Percentiles rank a stretch among this genome's conserved stretches.
phyloP scores from a whole-genome alignment of 306 rosid genomes.

The Corylus heterophylla region DNA sequence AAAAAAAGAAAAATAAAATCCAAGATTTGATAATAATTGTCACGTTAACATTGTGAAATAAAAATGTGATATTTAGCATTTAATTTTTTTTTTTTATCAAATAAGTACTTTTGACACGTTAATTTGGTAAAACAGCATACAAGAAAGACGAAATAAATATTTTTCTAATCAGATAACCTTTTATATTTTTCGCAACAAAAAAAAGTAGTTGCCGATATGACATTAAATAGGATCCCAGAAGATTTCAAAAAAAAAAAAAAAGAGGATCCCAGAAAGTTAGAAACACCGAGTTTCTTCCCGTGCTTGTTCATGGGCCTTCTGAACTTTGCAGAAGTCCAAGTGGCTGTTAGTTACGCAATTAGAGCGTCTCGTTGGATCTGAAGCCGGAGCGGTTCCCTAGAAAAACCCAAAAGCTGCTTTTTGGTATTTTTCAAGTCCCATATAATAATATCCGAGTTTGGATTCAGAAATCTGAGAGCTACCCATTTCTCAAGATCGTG shows the following conservation, averaged over 20 bases:
- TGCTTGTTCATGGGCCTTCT: neutral
- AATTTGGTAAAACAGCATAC: no score
- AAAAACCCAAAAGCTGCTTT: neutral
- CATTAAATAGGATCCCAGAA: neutral
- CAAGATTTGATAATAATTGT: no score
- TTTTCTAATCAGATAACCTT: neutral
- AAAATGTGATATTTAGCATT: no score
- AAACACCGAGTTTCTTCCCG: neutral
- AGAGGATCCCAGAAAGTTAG: neutral
- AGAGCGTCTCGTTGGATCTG: conserved; percentile 40
- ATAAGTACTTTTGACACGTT: no score
- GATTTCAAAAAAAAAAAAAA: neutral
- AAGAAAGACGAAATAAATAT: no score
- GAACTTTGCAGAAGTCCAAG: neutral
- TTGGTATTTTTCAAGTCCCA: neutral
- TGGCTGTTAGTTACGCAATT: neutral
- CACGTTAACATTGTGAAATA: no score
- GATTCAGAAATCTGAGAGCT: conserved; percentile 20
- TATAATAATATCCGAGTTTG: neutral
- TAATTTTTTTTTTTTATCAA: no score
- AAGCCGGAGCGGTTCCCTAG: conserved; percentile 36
- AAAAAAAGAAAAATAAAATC: no score
- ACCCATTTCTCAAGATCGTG: conserved; percentile 30
- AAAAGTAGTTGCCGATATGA: neutral
- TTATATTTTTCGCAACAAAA: neutral